Percentiles rank a stretch among this genome's conserved stretches.
These are phyloP conservation scores for Terfezia claveryi DNA, from an alignment of 495 filamentous ascomycete species.

Conservation along the genomic window DNA sequence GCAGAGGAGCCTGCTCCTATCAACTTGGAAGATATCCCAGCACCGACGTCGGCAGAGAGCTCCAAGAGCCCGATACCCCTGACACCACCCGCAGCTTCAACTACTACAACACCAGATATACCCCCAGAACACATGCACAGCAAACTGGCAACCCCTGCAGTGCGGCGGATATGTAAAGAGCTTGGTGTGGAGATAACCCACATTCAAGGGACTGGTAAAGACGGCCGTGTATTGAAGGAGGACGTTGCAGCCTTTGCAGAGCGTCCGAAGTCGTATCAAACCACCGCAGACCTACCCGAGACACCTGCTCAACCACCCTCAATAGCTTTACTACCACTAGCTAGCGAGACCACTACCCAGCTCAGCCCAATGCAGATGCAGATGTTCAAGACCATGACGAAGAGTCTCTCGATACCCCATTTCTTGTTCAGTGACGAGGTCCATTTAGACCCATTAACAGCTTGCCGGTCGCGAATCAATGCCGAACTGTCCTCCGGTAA, in stretches of 20 bases:
- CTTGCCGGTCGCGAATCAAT: constrained; percentile 50
- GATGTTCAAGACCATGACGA: constrained; percentile 99
- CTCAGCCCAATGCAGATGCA: constrained; percentile 61
- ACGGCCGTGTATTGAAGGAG: constrained; percentile 79
- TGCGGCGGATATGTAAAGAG: constrained; percentile 66
- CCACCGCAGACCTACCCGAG: constrained; percentile 2
- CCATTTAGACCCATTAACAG: constrained; percentile 47
- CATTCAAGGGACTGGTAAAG: constrained; percentile 67
- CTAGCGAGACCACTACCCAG: constrained; percentile 34
- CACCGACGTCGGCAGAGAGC: constrained; percentile 13
- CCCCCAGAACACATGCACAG: neutral
- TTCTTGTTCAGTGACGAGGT: constrained; percentile 82
- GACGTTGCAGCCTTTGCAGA: constrained; percentile 56
- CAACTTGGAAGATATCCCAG: constrained; percentile 25
- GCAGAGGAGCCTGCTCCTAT: constrained; percentile 12
- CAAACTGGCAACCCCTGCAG: constrained; percentile 71
- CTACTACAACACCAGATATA: neutral
- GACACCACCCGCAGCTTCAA: neutral
- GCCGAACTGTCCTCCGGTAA: constrained; percentile 19
- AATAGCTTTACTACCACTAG: neutral
- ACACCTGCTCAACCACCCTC: constrained; percentile 4
- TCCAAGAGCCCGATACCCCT: neutral
- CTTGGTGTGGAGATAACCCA: constrained; percentile 52
- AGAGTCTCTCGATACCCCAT: constrained; percentile 71
- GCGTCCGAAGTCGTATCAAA: constrained; percentile 10